Percentiles rank a stretch among this genome's conserved stretches.
Conservation (phyloP, 1,139 yeast genomes). For the Hansenula lynferdii region DNA sequence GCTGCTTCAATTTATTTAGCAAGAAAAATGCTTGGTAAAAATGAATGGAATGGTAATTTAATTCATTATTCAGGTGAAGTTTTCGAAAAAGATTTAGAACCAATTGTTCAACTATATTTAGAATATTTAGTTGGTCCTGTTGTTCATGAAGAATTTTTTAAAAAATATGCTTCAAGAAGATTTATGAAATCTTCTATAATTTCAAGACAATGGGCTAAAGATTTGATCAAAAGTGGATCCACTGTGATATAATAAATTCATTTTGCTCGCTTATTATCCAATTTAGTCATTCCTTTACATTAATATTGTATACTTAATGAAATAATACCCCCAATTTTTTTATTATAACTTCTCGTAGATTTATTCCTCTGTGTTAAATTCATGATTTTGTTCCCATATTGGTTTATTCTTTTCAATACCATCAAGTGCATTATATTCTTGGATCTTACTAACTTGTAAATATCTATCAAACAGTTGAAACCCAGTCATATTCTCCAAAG, state of each 20-base stretch:
- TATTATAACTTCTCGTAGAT: not conserved
- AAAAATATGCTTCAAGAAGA: constrained; percentile 85
- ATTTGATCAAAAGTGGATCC: constrained; percentile 19
- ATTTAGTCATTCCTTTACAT: not conserved
- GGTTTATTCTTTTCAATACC: constrained; percentile 8
- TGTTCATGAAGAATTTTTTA: constrained; percentile 87
- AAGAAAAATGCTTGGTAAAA: constrained; percentile 68
- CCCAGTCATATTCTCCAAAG: constrained; percentile 27
- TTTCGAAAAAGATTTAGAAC: constrained; percentile 63
- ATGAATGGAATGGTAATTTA: constrained; percentile 77
- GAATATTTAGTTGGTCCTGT: constrained; percentile 82
- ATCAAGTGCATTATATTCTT: constrained; percentile 6
- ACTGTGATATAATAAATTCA: not conserved
- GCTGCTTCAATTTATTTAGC: constrained; percentile 93
- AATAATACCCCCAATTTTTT: not conserved
- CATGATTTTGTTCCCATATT: constrained; percentile 11
- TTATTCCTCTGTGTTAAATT: not conserved
- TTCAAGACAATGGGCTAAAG: constrained; percentile 89
- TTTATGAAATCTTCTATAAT: constrained; percentile 86
- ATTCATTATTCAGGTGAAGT: constrained; percentile 94
- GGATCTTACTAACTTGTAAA: constrained; percentile 19
- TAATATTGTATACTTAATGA: not conserved
- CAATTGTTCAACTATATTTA: constrained; percentile 68
- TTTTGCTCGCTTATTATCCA: too few relatives aligned
- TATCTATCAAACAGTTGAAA: constrained; percentile 19